Base-by-base conservation (phyloP, 352 stramenopile genomes). In the Phytophthora hybrid region DNA sequence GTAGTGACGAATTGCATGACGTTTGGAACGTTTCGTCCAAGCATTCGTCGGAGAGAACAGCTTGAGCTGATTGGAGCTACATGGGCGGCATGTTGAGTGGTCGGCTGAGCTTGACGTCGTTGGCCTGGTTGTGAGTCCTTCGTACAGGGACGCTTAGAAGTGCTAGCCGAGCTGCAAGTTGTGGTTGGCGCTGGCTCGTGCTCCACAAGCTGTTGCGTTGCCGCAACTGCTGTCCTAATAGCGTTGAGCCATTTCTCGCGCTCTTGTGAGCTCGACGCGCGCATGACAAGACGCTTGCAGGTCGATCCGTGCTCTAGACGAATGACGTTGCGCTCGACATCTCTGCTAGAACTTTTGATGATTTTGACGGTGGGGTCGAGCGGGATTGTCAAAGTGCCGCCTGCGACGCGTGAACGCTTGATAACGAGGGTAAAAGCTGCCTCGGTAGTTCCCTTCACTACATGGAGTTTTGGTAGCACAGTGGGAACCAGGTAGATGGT, bases 1-100 rank as follows among this genome's bases (percentile, higher is more conserved):
- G 57, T 54, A 51, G 64, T 66, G 34, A 75, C 26, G 47, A 75
- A 60, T 49, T 75, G 66, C 32, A 78, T 75, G 37, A 31, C 56
- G 26, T 58, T 6, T 13, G 71, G 66, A 16, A 68, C 26, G 16
- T 71, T 78, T 4, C 51, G 60, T 41, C 66, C 54, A 54, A 78
- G 4, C 26, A 71, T 39, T 49, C 44, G 65, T 21, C n/a, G 61
- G 65, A 68, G 18, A 39, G 63, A 69, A 21, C 16, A 60, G 31
- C 44, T 51, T 5, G 21, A 19, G 26, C 13, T 41, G 23, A 29
- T 11, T 54, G 14, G 9, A 19, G 19, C 19, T 10, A 11, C 4
- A 56, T 53, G 44, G n/a, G 21, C 10, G 18, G 26, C 6, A 10
- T 41, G 44, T 29, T 37, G 21, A 57, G 21, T 23, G 10, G 26